phyloP scores from a whole-genome alignment of 176 grass and related monocot genomes.

The Cenchrus purpureus region DNA sequence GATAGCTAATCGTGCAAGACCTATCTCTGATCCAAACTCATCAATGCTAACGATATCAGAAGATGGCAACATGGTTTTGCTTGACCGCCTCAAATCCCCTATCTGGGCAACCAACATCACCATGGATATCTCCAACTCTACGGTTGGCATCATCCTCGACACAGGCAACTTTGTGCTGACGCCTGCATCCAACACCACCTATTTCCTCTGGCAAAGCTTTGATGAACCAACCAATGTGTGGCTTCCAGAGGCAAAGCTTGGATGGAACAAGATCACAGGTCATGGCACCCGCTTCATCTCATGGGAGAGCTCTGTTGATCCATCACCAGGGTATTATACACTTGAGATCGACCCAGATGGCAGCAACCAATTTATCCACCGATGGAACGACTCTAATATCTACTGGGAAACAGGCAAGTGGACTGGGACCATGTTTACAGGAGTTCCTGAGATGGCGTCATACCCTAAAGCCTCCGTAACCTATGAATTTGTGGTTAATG shows the following conservation, averaged over 20 bases:
- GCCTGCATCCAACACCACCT: constrained; percentile 1
- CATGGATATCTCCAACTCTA: background rate
- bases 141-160: constrained; percentile 41
- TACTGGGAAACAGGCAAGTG: constrained; percentile 46
- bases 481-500: background rate
- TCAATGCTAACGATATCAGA: constrained; percentile 38
- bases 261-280: constrained; percentile 25
- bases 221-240: constrained; percentile 48
- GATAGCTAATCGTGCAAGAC: constrained; percentile 48
- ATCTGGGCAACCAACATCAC: constrained; percentile 44
- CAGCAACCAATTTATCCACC: constrained; percentile 14
- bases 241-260: constrained; percentile 48
- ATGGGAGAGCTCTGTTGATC: constrained; percentile 40
- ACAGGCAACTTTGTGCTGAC: constrained; percentile 46
- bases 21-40: constrained; percentile 32
- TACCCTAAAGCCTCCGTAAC: background rate
- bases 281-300: background rate
- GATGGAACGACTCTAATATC: constrained; percentile 38
- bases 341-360: constrained; percentile 32
- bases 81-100: constrained; percentile 5
- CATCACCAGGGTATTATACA: constrained; percentile 37
- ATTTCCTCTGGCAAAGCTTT: constrained; percentile 49
- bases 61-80: constrained; percentile 49
- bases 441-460: constrained; percentile 17
- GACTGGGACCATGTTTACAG: constrained; percentile 21